These are phyloP conservation scores for Yamadazyma pseudoaaseri DNA, from an alignment of 1,139 yeast genomes.

Conservation along the genomic window DNA sequence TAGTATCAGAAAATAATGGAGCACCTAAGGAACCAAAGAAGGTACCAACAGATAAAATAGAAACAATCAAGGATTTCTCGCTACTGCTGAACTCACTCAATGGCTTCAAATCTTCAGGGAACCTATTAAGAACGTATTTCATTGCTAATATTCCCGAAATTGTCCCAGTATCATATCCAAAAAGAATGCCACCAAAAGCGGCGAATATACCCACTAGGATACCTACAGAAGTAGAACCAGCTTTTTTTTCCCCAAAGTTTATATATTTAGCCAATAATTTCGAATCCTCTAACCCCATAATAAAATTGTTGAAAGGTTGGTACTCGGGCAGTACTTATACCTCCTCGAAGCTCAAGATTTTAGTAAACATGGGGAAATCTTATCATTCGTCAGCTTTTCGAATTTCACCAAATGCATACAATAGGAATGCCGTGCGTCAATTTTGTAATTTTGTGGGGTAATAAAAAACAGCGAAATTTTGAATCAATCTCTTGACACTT, in stretches of 20 bases:
- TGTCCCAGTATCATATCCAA: constrained; percentile 79
- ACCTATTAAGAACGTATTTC: constrained; percentile 57
- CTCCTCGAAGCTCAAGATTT: too few relatives aligned
- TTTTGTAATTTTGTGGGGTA: too few relatives aligned
- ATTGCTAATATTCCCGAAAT: constrained; percentile 75
- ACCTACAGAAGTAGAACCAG: constrained; percentile 48
- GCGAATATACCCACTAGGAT: constrained; percentile 47
- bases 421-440: too few relatives aligned
- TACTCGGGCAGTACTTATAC: too few relatives aligned
- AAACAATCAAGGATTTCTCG: constrained; percentile 62
- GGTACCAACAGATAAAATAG: constrained; percentile 71
- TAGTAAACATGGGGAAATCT: too few relatives aligned
- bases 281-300: constrained; percentile 41
- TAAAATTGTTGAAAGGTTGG: too few relatives aligned
- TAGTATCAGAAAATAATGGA: constrained; percentile 52
- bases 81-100: constrained; percentile 48
- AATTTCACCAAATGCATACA: too few relatives aligned
- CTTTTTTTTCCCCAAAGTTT: constrained; percentile 43
- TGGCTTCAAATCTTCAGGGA: constrained; percentile 24
- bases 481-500: too few relatives aligned
- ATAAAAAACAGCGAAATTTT: too few relatives aligned
- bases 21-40: constrained; percentile 65
- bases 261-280: constrained; percentile 28
- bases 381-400: too few relatives aligned
- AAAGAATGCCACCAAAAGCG: constrained; percentile 69